A percentile compares a stretch with the other conserved stretches of the same genome.
Evolutionary conservation across 2,329 filamentous ascomycete species (phyloP).

Genomic region (Colletotrichum lini): DNA sequence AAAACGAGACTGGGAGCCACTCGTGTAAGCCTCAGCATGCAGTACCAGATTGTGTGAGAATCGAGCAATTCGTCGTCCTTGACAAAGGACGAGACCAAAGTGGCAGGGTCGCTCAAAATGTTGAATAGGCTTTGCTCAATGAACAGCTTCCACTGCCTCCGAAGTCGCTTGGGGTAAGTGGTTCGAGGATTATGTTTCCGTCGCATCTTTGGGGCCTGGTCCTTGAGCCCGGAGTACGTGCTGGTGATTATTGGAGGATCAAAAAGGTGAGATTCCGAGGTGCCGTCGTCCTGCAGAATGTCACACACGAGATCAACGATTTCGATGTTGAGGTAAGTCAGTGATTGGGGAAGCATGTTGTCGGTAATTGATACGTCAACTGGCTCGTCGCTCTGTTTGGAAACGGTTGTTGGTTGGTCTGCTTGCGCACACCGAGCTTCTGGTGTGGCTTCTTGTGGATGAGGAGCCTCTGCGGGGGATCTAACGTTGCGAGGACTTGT

Average conservation of each 20-base stretch:
- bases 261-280: constrained; percentile 64
- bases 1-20: constrained; percentile 71
- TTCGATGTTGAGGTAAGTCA: constrained; percentile 68
- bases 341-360: constrained; percentile 67
- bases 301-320: constrained; percentile 74
- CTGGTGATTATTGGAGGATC: constrained; percentile 49
- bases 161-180: constrained; percentile 51
- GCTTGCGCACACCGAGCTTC: constrained; percentile 1
- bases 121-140: constrained; percentile 76
- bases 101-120: constrained; percentile 70
- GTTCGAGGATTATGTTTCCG: constrained; percentile 50
- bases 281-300: constrained; percentile 70
- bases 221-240: constrained; percentile 30
- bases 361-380: constrained; percentile 48
- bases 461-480: not conserved
- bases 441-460: not conserved
- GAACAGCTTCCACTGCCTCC: constrained; percentile 71
- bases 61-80: constrained; percentile 67
- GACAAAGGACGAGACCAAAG: constrained; percentile 71
- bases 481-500: constrained; percentile 2
- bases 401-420: not conserved
- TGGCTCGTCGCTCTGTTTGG: constrained; percentile 40
- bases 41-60: constrained; percentile 75
- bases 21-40: constrained; percentile 72
- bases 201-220: constrained; percentile 49